Percentiles rank a stretch among this genome's conserved stretches.
Conservation (phyloP, 2,329 filamentous ascomycete species). For the Alternaria conjuncta region DNA sequence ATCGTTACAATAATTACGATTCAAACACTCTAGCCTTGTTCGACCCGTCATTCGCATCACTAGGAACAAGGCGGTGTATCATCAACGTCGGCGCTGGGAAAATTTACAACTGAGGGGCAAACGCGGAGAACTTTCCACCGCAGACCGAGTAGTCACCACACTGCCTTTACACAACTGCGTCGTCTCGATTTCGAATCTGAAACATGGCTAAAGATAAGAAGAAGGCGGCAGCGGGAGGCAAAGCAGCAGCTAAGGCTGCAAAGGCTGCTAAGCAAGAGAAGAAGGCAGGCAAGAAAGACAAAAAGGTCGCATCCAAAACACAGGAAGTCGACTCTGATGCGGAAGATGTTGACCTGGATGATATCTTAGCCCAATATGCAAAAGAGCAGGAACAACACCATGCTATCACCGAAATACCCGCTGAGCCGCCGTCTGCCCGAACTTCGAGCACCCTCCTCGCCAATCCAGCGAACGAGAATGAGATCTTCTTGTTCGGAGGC, state of each 20-base stretch:
- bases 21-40: no score
- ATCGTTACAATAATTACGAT: not conserved
- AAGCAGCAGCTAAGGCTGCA: constrained; percentile 60
- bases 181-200: not conserved
- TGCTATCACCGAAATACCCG: constrained; percentile 84
- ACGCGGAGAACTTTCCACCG: constrained; percentile 2
- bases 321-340: constrained; percentile 84
- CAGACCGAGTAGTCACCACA: not conserved
- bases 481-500: constrained; percentile 89
- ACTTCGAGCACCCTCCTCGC: constrained; percentile 83
- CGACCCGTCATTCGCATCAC: not conserved
- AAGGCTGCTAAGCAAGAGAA: constrained; percentile 79
- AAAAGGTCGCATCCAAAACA: constrained; percentile 75
- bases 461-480: constrained; percentile 84
- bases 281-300: constrained; percentile 77
- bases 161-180: not conserved
- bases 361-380: constrained; percentile 90
- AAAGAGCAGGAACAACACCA: constrained; percentile 90
- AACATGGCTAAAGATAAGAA: constrained; percentile 62
- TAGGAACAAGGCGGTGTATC: not conserved
- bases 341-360: constrained; percentile 92
- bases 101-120: constrained; percentile 32
- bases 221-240: constrained; percentile 53
- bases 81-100: constrained; percentile 5
- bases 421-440: constrained; percentile 75